Percentiles rank a stretch among this genome's conserved stretches.
Evolutionary conservation across 2,329 filamentous ascomycete species (phyloP).

Genomic region (Cytospora leucostoma): DNA sequence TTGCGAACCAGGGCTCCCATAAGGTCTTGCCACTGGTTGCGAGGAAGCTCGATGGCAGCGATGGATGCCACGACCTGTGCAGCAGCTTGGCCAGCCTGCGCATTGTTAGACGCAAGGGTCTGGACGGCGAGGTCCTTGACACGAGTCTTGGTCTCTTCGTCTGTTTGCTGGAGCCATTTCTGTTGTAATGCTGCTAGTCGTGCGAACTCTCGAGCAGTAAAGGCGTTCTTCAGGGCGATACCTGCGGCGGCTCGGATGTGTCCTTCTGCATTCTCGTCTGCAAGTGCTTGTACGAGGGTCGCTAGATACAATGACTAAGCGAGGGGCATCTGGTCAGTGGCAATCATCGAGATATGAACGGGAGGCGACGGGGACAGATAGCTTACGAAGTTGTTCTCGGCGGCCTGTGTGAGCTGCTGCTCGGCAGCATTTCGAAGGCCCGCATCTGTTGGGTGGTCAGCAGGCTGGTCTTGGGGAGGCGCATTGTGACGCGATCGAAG

Average conservation of each 20-base stretch:
- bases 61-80: constrained; percentile 96
- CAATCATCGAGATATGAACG: constrained; percentile 19
- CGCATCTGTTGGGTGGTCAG: constrained; percentile 66
- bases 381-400: constrained; percentile 91
- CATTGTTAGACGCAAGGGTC: constrained; percentile 77
- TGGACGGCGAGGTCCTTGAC: constrained; percentile 91
- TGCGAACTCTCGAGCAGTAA: constrained; percentile 86
- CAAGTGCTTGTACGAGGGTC: constrained; percentile 89
- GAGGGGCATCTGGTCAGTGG: constrained; percentile 22
- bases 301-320: constrained; percentile 84
- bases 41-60: constrained; percentile 90
- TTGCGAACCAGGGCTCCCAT: constrained; percentile 89
- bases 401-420: constrained; percentile 88
- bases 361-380: constrained; percentile 31
- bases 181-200: constrained; percentile 87
- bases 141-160: constrained; percentile 76
- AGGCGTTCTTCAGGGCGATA: constrained; percentile 97
- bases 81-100: constrained; percentile 82
- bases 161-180: constrained; percentile 87
- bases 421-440: constrained; percentile 87
- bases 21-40: constrained; percentile 89
- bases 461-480: constrained; percentile 27
- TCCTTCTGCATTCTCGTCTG: constrained; percentile 81
- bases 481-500: constrained; percentile 26
- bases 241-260: constrained; percentile 92